phyloP scores from a whole-genome alignment of 1,284 basidiomycete species.

The Tylopilus sp. region DNA sequence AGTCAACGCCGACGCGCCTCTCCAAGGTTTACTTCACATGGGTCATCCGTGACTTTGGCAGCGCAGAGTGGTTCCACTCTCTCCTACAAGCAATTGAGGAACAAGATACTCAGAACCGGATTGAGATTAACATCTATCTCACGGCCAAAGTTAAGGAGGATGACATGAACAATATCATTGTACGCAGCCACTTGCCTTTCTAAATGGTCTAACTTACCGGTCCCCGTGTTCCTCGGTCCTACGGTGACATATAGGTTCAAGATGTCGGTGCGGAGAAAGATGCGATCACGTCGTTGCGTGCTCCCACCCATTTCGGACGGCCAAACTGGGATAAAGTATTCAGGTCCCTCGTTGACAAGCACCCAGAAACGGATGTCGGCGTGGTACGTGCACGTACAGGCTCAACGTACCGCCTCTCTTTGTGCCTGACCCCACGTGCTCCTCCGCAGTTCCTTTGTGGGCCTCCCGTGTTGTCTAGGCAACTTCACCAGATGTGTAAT shows the following conservation, averaged over 20 bases:
- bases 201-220: slow-evolving; percentile 3
- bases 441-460: slow-evolving; percentile 72
- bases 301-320: slow-evolving; percentile 90
- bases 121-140: slow-evolving; percentile 90
- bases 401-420: not conserved
- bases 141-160: slow-evolving; percentile 86
- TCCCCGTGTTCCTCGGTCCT: not conserved
- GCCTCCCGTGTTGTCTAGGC: slow-evolving; percentile 62
- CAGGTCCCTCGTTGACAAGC: slow-evolving; percentile 68
- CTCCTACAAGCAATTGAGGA: slow-evolving; percentile 88
- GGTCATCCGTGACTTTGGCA: slow-evolving; percentile 86
- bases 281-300: slow-evolving; percentile 77
- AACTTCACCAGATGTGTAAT: slow-evolving; percentile 75
- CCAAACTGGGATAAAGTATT: slow-evolving; percentile 92
- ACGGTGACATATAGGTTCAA: slow-evolving; percentile 48
- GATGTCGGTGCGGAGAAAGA: slow-evolving; percentile 88
- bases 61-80: slow-evolving; percentile 92
- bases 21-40: slow-evolving; percentile 86
- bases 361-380: slow-evolving; percentile 81
- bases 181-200: slow-evolving; percentile 31
- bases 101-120: slow-evolving; percentile 76
- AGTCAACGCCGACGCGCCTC: slow-evolving; percentile 67
- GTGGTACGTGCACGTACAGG: slow-evolving; percentile 47
- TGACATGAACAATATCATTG: slow-evolving; percentile 86
- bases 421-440: slow-evolving; percentile 3